Percentiles rank a stretch among this genome's conserved stretches.
Conservation (phyloP, 768 basidiomycete species). For the Hysterangium stoloniferum region DNA sequence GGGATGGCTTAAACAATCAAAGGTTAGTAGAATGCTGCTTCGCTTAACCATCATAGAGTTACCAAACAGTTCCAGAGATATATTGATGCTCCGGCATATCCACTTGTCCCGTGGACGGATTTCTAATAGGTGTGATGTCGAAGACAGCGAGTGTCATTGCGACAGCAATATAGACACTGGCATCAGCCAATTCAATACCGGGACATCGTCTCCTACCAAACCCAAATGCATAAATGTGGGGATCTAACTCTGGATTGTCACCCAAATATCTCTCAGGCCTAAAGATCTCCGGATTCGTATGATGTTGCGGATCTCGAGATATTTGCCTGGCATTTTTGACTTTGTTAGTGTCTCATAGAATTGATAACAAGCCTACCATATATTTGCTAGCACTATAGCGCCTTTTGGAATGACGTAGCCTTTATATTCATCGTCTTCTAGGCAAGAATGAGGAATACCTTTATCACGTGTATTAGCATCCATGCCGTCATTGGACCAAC, state of each 20-base stretch:
- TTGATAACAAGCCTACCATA: slow-evolving; percentile 22
- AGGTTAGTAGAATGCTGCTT: too few relatives aligned
- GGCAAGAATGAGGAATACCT: slow-evolving; percentile 28
- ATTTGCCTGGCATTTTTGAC: slow-evolving; percentile 10
- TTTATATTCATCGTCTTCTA: slow-evolving; percentile 30
- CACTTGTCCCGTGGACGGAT: neutral
- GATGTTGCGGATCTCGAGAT: neutral
- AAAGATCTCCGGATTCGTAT: neutral
- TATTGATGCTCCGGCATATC: neutral
- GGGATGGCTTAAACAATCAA: too few relatives aligned
- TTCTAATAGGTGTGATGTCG: slow-evolving; percentile 25
- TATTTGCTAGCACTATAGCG: slow-evolving; percentile 27
- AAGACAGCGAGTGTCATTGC: slow-evolving; percentile 47
- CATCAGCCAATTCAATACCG: slow-evolving; percentile 22
- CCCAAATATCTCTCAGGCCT: slow-evolving; percentile 2
- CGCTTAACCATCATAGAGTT: too few relatives aligned
- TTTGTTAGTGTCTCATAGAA: slow-evolving; percentile 6
- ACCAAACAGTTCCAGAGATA: neutral
- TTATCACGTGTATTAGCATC: neutral
- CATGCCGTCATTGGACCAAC: neutral
- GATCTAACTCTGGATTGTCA: slow-evolving; percentile 18
- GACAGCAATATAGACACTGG: slow-evolving; percentile 30
- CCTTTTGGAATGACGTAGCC: slow-evolving; percentile 31
- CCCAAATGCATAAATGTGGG: slow-evolving; percentile 28
- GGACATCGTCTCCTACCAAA: slow-evolving; percentile 28